Evolutionary conservation across 1,139 yeast species (phyloP).

Genomic region (Nakaseomyces kungkrabaensis): DNA sequence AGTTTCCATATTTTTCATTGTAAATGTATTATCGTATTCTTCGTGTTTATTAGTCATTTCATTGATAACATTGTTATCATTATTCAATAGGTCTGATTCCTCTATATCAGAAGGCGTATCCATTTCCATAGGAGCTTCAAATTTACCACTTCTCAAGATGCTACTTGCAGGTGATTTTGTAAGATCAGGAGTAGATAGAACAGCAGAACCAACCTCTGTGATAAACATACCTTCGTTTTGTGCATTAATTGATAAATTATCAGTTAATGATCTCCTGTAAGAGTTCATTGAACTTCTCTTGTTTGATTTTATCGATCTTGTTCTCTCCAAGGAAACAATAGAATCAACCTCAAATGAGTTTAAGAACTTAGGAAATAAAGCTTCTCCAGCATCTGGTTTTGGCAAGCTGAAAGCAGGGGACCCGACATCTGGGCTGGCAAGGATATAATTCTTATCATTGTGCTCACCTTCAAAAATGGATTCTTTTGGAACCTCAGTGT

Average conservation of each 20-base stretch:
- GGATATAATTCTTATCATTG: not conserved
- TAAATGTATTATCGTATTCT: constrained; percentile 20
- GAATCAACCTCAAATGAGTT: constrained; percentile 63
- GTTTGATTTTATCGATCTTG: constrained; percentile 39
- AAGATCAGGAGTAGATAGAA: constrained; percentile 28
- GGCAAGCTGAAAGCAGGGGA: constrained; percentile 4
- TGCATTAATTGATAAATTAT: constrained; percentile 31
- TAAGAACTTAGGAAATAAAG: constrained; percentile 60
- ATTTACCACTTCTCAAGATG: constrained; percentile 38
- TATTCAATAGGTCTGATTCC: not conserved
- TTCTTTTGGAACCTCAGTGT: not conserved
- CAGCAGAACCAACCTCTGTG: constrained; percentile 27
- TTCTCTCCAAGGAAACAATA: constrained; percentile 61
- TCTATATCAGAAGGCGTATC: constrained; percentile 8
- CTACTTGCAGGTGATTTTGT: constrained; percentile 39
- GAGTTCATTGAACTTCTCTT: constrained; percentile 18
- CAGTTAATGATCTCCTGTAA: constrained; percentile 28
- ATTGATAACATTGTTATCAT: not conserved
- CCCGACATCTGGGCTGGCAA: not conserved
- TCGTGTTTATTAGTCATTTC: constrained; percentile 5
- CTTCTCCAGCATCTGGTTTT: constrained; percentile 42
- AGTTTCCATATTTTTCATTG: constrained; percentile 10
- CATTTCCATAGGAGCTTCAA: constrained; percentile 13
- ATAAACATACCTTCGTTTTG: constrained; percentile 35
- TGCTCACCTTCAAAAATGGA: not conserved